Percentiles rank a stretch among this genome's conserved stretches.
Evolutionary conservation across 768 basidiomycete genomes (phyloP).

Genomic region (Tricholoma terreum): DNA sequence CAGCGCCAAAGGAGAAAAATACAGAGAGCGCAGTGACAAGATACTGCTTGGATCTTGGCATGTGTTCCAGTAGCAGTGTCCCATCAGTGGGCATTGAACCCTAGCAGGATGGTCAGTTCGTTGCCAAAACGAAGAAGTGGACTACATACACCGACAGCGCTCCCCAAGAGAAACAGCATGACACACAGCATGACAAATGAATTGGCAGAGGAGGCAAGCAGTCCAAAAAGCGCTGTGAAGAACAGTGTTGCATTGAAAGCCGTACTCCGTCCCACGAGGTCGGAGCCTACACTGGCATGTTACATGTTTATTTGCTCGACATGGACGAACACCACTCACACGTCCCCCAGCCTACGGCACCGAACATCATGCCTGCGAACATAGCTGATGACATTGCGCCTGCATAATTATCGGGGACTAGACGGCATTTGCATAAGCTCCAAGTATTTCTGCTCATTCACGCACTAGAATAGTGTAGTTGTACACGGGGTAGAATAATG

Average conservation of each 20-base stretch:
- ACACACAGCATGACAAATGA: slow-evolving; percentile 70
- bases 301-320: not conserved
- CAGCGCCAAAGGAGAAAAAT: slow-evolving; percentile 94
- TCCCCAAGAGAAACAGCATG: slow-evolving; percentile 83
- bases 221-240: slow-evolving; percentile 86
- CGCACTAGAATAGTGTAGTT: slow-evolving; percentile 79
- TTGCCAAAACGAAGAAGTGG: not conserved
- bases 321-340: slow-evolving; percentile 43
- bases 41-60: slow-evolving; percentile 90
- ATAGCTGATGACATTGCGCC: slow-evolving; percentile 84
- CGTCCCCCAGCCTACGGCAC: slow-evolving; percentile 88
- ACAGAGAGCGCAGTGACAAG: slow-evolving; percentile 88
- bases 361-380: slow-evolving; percentile 98
- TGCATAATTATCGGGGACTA: slow-evolving; percentile 73
- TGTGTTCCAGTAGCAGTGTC: slow-evolving; percentile 86
- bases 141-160: slow-evolving; percentile 83
- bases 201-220: slow-evolving; percentile 70
- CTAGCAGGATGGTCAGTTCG: slow-evolving; percentile 32
- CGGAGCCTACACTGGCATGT: slow-evolving; percentile 53
- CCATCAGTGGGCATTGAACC: slow-evolving; percentile 98
- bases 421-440: not conserved
- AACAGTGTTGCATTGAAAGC: slow-evolving; percentile 94
- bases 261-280: slow-evolving; percentile 80
- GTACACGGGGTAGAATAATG: slow-evolving; percentile 94
- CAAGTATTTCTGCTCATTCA: slow-evolving; percentile 3